A percentile compares a stretch with the other conserved stretches of the same genome.
Evolutionary conservation across 177 flowering plant species (phyloP).

Genomic region (Tripterygium wilfordii): DNA sequence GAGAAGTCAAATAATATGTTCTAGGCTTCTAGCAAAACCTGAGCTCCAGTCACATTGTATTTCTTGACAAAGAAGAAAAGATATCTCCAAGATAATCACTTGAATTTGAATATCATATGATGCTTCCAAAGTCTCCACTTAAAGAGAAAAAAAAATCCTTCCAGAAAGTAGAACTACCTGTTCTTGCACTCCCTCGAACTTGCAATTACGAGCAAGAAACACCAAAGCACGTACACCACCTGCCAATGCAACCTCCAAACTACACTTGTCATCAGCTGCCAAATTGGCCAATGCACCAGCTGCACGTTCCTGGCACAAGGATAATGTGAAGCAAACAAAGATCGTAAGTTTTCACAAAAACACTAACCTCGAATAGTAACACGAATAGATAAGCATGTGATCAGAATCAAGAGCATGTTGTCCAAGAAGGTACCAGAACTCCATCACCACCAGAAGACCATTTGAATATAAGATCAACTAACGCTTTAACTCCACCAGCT

Average conservation of each 20-base stretch:
- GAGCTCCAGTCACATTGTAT: no score
- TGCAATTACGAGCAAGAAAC: constrained; percentile 88
- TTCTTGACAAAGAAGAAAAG: background rate
- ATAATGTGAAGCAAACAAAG: background rate
- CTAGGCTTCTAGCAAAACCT: no score
- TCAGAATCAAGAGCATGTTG: background rate
- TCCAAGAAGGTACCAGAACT: constrained; percentile 35
- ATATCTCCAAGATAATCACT: background rate
- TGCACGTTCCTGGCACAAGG: constrained; percentile 77
- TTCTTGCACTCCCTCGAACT: constrained; percentile 96
- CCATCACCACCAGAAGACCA: constrained; percentile 96
- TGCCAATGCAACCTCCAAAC: constrained; percentile 88
- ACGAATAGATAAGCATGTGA: no score
- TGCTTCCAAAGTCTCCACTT: no score
- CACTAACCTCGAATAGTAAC: no score
- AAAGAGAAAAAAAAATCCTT: no score
- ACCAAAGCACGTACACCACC: constrained; percentile 98
- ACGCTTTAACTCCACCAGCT: constrained; percentile 91
- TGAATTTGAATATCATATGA: background rate
- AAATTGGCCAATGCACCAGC: constrained; percentile 99
- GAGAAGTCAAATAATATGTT: no score
- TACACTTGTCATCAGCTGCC: constrained; percentile 98
- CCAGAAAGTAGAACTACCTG: no score
- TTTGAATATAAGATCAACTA: constrained; percentile 91
- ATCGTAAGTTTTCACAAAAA: no score